Evolutionary conservation across 768 basidiomycete genomes (phyloP), one percentile per base, ranked within the genome.

Genomic region (Lyophyllum atratum): DNA sequence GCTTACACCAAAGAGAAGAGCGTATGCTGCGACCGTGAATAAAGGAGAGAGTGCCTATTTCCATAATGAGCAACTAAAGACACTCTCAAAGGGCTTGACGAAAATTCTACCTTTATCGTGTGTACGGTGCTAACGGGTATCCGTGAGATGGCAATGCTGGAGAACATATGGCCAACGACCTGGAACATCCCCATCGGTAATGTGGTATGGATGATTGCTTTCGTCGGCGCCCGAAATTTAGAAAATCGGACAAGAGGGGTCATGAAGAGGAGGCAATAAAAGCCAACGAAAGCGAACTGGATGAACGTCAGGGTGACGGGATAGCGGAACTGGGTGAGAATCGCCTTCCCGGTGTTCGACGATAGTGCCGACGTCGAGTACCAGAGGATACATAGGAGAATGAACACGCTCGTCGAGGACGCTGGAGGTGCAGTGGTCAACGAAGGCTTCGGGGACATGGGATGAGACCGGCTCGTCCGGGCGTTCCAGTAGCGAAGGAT

Each of bases 71-170:
- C 22, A 21, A 50, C n/a, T 14, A 26, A 26, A 4, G 42, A 11
- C n/a, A 22, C 62, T 6, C 49, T 54, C 43, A n/a, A 14, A 10
- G 12, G 17, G 15, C 14, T 47, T 54, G 11, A 37, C 48, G 46
- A 48, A 9, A 33, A 22, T 70, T 81, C 64, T 65, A 96, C 96
- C 87, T 99, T 99, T 74, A 98, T 98, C 46, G 96, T 98, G 71
- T 99, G 97, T 14, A 98, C 95, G 0, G 97, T 99, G 76, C 92
- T 94, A 57, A 99, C 97, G 2, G 92, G 93, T 59, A 98, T 96
- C 49, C 94, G 81, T 48, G 95, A 93, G 52, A 98, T 99, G 11
- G 97, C 97, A 76, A 99, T 89, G 64, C 94, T 96, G 17, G 95
- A 95, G 70, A 97, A 98, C 66, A 99, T 93, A 70, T 99, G 97